Base-by-base conservation (phyloP, 768 basidiomycete genomes). In the Sistotremastrum niveocremeum region DNA sequence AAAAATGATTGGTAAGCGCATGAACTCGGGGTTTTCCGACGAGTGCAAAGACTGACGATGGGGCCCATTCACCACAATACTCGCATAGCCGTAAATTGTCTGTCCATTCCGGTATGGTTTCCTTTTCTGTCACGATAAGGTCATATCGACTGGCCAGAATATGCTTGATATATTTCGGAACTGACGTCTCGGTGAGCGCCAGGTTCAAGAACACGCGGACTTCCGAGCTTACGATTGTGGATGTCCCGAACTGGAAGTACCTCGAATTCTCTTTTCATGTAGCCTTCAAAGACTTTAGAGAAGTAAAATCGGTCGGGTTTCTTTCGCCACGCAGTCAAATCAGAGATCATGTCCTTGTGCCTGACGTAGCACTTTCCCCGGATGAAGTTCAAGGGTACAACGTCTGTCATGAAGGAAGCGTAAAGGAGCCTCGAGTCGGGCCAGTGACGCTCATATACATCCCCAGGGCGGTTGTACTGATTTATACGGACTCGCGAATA, bases 241-340 rank as follows among this genome's bases (percentile, higher is more conserved):
- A 95, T 82, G 56, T 82, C 85, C 37, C 75, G 74, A 32, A 88
- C 76, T 49, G 84, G 81, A 45, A 99, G 81, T 54, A 97, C 84
- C 61, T 98, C 95, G 62, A 94, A 97, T 65, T 97, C 93, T 62
- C 87, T 86, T 69, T 94, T 91, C 65, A 97, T 88, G 64, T 94
- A 97, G 44, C 91, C 90, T 68, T 98, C 94, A 60, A 94, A 99
- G 31, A 97, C 72, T 56, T 85, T 81, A 56, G 80, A 81, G 72
- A 91, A 99, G 70, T 93, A 95, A 72, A 99, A 99, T 52, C 87
- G 77, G 64, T 99, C 94, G 2, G 86, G 83, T 39, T 81, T 74
- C 62, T 86, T 87, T 69, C 91, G 97, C 89, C 89, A 97, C 5
- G 80, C 82, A 57, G 85, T 77, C 35, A 95, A 69, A 67, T 97